Evolutionary conservation across 768 basidiomycete species (phyloP), one percentile per base, ranked within the genome.

Genomic region (Russula griseocarnosa): DNA sequence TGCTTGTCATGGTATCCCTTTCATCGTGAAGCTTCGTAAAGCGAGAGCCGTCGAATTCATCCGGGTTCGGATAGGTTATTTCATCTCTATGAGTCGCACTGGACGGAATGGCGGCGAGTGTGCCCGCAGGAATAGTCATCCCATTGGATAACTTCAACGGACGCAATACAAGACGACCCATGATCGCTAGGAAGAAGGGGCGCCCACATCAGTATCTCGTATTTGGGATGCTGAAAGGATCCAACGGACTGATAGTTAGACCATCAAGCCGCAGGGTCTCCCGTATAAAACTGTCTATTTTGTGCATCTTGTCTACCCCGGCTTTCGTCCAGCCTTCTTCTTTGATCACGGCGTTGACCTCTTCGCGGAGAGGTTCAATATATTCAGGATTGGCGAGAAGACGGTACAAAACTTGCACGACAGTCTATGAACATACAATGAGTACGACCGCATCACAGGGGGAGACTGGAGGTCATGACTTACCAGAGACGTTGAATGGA

Each of bases 61-160:
- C 68, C 0, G 83, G 72, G 55, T 80, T 74, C n/a, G 71, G 64
- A 66, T 83, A 86, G 22, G 73, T 68, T 18, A 71, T 71, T n/a
- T 72, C 72, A 63, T 83, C 78, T n/a, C 71, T 71, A 63, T 79
- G 78, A 70, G 77, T 71, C n/a, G 74, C 65, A 26, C 64, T 58
- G 7, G 71, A 60, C 11, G 75, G 74, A 10, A 75, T 71, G 16
- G 71, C 67, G n/a, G 80, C 67, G 28, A 73, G 69, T 24, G 74
- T 75, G 59, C 81, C 81, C 5, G 67, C 67, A n/a, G 79, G 79
- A 51, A 76, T 64, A 36, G 68, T 71, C 44, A 74, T 72, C 46
- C 76, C 78, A 55, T 77, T 71, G 22, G 75, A 75, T 58, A 75
- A 69, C 9, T 66, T 71, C 66, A 68, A 69, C 36, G 73, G 71